Conservation (phyloP, 1,139 yeast genomes). For the Debaryomyces nepalensis region DNA sequence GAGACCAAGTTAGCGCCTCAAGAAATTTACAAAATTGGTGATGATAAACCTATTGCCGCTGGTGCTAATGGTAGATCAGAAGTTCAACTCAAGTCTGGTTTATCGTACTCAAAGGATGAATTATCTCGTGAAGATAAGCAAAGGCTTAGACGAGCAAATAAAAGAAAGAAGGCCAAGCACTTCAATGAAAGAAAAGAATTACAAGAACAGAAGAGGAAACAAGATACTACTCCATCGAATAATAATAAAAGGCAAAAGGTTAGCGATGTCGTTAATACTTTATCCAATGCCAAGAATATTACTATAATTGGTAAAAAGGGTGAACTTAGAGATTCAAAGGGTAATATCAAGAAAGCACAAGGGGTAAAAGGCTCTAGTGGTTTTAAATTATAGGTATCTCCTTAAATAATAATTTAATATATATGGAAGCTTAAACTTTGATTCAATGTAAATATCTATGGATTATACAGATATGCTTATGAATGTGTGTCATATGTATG, state of each 20-base stretch:
- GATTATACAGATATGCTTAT: not conserved
- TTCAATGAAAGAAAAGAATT: constrained; percentile 41
- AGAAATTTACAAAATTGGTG: constrained; percentile 76
- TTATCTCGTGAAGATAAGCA: constrained; percentile 85
- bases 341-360: constrained; percentile 55
- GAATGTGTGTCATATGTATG: not conserved
- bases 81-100: constrained; percentile 77
- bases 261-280: constrained; percentile 71
- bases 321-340: constrained; percentile 72
- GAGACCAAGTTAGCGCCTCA: constrained; percentile 92
- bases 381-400: constrained; percentile 9
- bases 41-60: constrained; percentile 51
- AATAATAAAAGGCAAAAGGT: constrained; percentile 57
- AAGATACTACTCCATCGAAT: constrained; percentile 22
- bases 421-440: too few species aligned
- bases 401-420: too few species aligned
- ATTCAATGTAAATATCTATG: not conserved
- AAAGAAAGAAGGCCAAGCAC: constrained; percentile 74
- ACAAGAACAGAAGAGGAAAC: constrained; percentile 24
- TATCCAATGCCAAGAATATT: constrained; percentile 74
- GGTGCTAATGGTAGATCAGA: constrained; percentile 50
- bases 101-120: constrained; percentile 82
- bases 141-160: constrained; percentile 82
- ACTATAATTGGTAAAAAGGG: constrained; percentile 83
- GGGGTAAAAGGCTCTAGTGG: constrained; percentile 7